Evolutionary conservation across 495 filamentous ascomycete genomes (phyloP), one percentile per base, ranked within the genome.

Genomic region (Amphirosellinia nigrospora): DNA sequence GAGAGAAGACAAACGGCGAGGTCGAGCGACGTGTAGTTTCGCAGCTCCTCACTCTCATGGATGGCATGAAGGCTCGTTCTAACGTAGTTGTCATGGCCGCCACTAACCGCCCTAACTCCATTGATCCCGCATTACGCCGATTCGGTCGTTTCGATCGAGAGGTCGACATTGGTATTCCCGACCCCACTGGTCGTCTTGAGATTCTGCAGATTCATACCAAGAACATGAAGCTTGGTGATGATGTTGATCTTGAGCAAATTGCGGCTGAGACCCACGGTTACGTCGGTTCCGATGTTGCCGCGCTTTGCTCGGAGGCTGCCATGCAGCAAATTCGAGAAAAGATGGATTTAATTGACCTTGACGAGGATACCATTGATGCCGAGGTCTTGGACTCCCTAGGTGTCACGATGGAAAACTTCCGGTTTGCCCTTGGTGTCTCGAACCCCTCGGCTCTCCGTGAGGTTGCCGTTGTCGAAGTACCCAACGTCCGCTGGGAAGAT

Each of bases 281-380:
- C 75, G 96, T 99, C 79, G 96, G 96, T 84, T 98, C 96, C 43
- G 96, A 99, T 91, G 83, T 99, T 79, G 96, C 96, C 46, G 97
- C 96, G n/a, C 91, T 99, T 68, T 99, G 96, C 85, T 98, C 96
- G 13, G 96, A 99, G 82, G 96, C 96, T 80, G 96, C 96, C 67
- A 98, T 99, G 96, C 96, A 99, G 83, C 96, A 98, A 84, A 99
- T 99, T 79, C 94, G 96, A 84, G 96, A 99, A 86, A 99, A 99
- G 91, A 99, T 99, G 96, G 96, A 99, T 80, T 89, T 99, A 72
- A 99, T 99, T 72, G 96, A 99, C 81, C 89, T 99, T 48, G 96
- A 99, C 73, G 96, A 99, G 82, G 96, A 99, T 75, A 99, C 96
- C 59, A 98, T 99, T 70, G 96, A 99, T 78, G 96, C 96, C 61